These are phyloP conservation scores for Stentor roeselii DNA, from an alignment of 73 alveolate genomes.

Conservation along the genomic window DNA sequence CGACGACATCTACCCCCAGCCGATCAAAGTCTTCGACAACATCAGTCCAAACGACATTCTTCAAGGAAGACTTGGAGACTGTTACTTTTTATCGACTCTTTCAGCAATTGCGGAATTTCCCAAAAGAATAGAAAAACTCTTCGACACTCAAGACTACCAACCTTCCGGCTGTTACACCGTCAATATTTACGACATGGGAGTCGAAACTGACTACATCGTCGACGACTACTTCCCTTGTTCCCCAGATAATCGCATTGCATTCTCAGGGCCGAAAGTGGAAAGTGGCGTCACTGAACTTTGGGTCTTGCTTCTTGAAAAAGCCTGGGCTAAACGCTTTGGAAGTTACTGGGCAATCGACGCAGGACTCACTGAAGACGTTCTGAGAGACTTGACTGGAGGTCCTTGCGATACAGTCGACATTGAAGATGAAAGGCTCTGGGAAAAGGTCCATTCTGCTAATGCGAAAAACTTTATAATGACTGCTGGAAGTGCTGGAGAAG, in stretches of 20 bases:
- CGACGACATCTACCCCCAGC: constrained; percentile 19
- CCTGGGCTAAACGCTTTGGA: constrained; percentile 81
- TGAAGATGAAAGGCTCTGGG: constrained; percentile 75
- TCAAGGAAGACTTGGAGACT: constrained; percentile 92
- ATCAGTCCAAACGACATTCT: constrained; percentile 76
- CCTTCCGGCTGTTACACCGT: constrained; percentile 71
- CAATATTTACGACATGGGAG: constrained; percentile 74
- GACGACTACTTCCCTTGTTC: constrained; percentile 83
- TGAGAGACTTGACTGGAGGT: constrained; percentile 93
- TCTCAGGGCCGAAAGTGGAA: constrained; percentile 60
- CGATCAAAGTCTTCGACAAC: constrained; percentile 25
- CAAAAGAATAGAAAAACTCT: constrained; percentile 50
- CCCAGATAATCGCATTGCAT: constrained; percentile 71
- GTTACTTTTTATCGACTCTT: constrained; percentile 88
- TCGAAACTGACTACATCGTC: constrained; percentile 57
- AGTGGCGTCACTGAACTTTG: constrained; percentile 75
- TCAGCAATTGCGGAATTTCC: constrained; percentile 83
- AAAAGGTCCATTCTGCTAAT: constrained; percentile 58
- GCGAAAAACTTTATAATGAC: constrained; percentile 67
- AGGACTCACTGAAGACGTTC: constrained; percentile 82
- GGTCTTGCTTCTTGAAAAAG: constrained; percentile 79
- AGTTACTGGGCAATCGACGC: constrained; percentile 88
- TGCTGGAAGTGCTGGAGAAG: constrained; percentile 61
- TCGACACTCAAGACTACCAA: constrained; percentile 66
- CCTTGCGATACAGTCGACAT: constrained; percentile 81